Conservation (phyloP, 2,329 filamentous ascomycete genomes). For the Colletotrichum falcatum region DNA sequence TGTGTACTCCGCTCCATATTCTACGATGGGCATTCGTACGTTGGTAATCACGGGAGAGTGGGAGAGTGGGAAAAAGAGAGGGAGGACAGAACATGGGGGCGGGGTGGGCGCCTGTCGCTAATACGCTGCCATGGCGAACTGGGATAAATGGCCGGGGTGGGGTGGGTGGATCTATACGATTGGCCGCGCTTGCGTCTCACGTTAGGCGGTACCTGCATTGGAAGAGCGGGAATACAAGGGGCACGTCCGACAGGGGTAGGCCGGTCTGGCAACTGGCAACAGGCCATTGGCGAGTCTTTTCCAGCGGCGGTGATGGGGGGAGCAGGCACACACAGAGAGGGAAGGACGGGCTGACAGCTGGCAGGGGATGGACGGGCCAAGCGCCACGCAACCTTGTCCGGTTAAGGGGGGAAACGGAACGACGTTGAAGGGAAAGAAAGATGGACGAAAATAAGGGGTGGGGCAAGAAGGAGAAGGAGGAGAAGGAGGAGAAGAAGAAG, state of each 20-base stretch:
- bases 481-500: too few relatives aligned
- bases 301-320: neutral
- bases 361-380: neutral
- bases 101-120: constrained; percentile 28
- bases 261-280: constrained; percentile 18
- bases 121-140: constrained; percentile 24
- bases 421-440: neutral
- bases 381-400: neutral
- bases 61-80: neutral
- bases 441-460: neutral
- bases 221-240: constrained; percentile 34
- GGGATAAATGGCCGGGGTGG: constrained; percentile 17
- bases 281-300: neutral
- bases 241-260: constrained; percentile 17
- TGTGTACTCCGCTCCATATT: neutral
- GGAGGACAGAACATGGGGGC: neutral
- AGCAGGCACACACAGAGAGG: too few relatives aligned
- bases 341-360: neutral
- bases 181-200: constrained; percentile 40
- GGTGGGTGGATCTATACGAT: constrained; percentile 10
- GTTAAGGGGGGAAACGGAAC: constrained; percentile 19
- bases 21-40: too few relatives aligned
- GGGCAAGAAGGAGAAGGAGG: neutral
- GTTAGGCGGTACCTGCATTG: constrained; percentile 41
- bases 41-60: too few relatives aligned